These are phyloP conservation scores for Moringa oleifera DNA, from an alignment of 345 rosid species.

Conservation along the genomic window DNA sequence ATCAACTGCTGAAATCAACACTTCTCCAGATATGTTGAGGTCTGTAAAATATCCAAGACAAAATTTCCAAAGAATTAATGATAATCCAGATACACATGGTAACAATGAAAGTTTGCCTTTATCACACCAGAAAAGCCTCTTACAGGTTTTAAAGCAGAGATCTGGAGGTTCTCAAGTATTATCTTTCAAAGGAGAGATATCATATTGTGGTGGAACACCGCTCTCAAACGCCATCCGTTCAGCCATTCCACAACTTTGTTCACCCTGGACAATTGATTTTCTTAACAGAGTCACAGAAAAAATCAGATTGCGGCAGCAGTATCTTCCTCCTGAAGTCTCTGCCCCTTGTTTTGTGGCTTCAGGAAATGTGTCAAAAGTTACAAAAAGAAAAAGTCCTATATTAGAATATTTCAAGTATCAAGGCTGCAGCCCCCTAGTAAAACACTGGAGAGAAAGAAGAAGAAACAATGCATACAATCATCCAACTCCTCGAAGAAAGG, in stretches of 20 bases:
- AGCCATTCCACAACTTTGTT: conserved; percentile 42
- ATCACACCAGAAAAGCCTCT: conserved; percentile 32
- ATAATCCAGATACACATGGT: conserved; percentile 15
- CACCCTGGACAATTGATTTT: conserved; percentile 95
- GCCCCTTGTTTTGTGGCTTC: conserved; percentile 30
- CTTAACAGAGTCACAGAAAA: conserved; percentile 77
- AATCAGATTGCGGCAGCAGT: conserved; percentile 56
- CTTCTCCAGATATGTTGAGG: conserved; percentile 27
- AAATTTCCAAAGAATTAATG: conserved; percentile 22
- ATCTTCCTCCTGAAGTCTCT: conserved; percentile 44
- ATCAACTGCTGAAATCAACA: conserved; percentile 38
- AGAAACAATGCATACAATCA: conserved; percentile 37
- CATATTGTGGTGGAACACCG: conserved; percentile 53
- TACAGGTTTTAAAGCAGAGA: conserved; percentile 28
- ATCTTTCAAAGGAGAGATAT: conserved; percentile 42
- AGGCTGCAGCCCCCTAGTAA: conserved; percentile 47
- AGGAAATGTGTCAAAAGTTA: conserved; percentile 34
- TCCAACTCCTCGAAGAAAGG: conserved; percentile 30
- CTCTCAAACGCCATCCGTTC: conserved; percentile 58
- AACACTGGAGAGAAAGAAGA: conserved; percentile 48
- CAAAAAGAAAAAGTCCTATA: conserved; percentile 67
- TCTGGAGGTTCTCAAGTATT: conserved; percentile 30
- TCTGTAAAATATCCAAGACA: conserved; percentile 25
- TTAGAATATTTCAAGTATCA: conserved; percentile 75
- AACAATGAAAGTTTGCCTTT: conserved; percentile 27